These are phyloP conservation scores for Dittrichia graveolens DNA, from an alignment of 129 eudicot genomes.

Conservation along the genomic window DNA sequence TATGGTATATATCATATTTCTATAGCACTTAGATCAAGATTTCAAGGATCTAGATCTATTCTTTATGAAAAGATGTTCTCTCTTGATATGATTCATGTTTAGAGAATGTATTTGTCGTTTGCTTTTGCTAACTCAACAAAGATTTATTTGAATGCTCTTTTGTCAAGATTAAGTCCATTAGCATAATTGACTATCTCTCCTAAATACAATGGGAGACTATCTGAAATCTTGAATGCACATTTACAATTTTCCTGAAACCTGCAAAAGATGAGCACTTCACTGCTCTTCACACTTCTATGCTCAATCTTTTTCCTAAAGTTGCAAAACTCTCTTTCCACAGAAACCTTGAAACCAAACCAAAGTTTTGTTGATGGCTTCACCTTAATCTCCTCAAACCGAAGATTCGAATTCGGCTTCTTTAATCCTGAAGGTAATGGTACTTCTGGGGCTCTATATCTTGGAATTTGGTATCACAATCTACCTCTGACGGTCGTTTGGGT, in stretches of 20 bases:
- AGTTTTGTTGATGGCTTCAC: constrained; percentile 41
- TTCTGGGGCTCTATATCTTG: constrained; percentile 32
- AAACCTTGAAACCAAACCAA: constrained; percentile 33
- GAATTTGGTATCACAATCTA: constrained; percentile 45
- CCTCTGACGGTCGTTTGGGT: constrained; percentile 57
- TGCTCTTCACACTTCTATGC: constrained; percentile 14
- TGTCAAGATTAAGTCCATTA: constrained; percentile 12
- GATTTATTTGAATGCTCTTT: constrained; percentile 25
- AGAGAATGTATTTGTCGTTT: background rate
- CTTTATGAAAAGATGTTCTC: background rate
- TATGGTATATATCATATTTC: too few relatives aligned
- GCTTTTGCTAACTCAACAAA: constrained; percentile 8
- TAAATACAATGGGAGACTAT: constrained; percentile 3
- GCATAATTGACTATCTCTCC: constrained; percentile 8
- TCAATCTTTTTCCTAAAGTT: constrained; percentile 1
- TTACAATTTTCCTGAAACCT: background rate
- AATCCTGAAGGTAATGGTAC: constrained; percentile 29
- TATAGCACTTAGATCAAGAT: too few relatives aligned
- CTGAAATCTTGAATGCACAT: background rate
- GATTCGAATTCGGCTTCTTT: constrained; percentile 54
- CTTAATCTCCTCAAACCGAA: constrained; percentile 40
- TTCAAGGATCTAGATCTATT: too few relatives aligned
- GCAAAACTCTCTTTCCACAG: constrained; percentile 19
- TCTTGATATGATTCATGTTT: too few relatives aligned
- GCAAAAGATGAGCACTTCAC: constrained; percentile 27